These are phyloP conservation scores for Skeletonema marinoi DNA, from an alignment of 108 stramenopile genomes.

Conservation along the genomic window DNA sequence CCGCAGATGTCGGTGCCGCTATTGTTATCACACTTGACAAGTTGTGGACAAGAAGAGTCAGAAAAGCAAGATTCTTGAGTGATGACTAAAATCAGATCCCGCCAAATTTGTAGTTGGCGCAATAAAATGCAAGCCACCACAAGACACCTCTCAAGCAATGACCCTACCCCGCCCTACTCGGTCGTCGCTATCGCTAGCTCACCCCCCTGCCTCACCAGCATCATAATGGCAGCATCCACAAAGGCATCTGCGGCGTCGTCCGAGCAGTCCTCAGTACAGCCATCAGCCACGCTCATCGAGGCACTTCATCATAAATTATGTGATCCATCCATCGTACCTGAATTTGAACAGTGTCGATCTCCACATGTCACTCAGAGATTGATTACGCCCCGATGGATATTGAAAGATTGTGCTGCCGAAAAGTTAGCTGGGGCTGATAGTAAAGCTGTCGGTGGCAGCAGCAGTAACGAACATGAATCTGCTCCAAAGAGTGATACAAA, in stretches of 20 bases:
- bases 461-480: neutral
- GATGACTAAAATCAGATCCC: too few relatives aligned
- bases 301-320: constrained; percentile 13
- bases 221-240: neutral
- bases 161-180: too few relatives aligned
- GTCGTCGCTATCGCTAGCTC: too few relatives aligned
- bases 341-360: constrained; percentile 7
- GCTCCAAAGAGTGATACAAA: neutral
- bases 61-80: too few relatives aligned
- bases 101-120: too few relatives aligned
- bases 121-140: too few relatives aligned
- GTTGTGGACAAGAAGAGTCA: too few relatives aligned
- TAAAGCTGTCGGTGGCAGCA: neutral
- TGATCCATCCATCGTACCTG: constrained; percentile 24
- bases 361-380: neutral
- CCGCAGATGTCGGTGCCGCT: too few relatives aligned
- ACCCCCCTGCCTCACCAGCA: too few relatives aligned
- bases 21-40: too few relatives aligned
- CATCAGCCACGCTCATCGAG: constrained; percentile 19
- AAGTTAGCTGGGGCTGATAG: neutral
- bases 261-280: neutral
- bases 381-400: constrained; percentile 24
- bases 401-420: neutral
- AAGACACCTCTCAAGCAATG: too few relatives aligned
- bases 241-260: neutral